phyloP scores from a whole-genome alignment of 345 rosid genomes.

The Ceriops decandra region DNA sequence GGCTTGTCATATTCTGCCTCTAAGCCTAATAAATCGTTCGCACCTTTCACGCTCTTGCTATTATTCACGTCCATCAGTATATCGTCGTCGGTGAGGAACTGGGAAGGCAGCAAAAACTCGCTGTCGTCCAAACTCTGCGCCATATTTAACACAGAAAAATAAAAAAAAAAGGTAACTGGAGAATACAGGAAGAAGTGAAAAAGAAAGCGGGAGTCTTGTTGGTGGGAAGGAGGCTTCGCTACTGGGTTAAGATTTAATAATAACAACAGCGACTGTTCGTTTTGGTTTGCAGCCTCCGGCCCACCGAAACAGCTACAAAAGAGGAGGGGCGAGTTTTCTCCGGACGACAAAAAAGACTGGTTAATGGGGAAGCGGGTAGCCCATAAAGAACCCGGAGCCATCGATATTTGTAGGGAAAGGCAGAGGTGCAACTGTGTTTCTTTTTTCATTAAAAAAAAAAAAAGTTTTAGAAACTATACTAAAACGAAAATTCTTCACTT shows the following conservation, averaged over 20 bases:
- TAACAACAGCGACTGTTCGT: conserved; percentile 11
- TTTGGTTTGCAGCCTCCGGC: conserved; percentile 32
- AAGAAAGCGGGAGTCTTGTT: background rate
- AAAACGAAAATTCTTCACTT: background rate
- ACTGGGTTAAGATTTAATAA: conserved; percentile 44
- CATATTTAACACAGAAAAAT: conserved; percentile 30
- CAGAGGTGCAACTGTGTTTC: background rate
- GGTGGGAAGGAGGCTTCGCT: conserved; percentile 24
- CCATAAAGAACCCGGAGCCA: background rate
- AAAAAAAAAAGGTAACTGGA: background rate
- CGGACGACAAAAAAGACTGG: background rate
- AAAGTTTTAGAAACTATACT: background rate
- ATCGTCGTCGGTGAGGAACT: conserved; percentile 70
- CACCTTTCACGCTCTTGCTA: background rate
- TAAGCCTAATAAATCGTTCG: conserved; percentile 12
- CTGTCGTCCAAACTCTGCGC: conserved; percentile 56
- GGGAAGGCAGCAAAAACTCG: conserved; percentile 70
- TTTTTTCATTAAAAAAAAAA: no score
- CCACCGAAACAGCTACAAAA: conserved; percentile 5
- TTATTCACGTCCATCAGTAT: conserved; percentile 26
- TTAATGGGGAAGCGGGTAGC: background rate
- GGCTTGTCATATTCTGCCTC: conserved; percentile 21
- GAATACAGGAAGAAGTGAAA: no score
- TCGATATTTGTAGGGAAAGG: conserved; percentile 36
- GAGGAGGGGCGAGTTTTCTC: background rate